A percentile compares a stretch with the other conserved stretches of the same genome.
Conservation (phyloP, 768 basidiomycete genomes). For the Leccinum boreale region DNA sequence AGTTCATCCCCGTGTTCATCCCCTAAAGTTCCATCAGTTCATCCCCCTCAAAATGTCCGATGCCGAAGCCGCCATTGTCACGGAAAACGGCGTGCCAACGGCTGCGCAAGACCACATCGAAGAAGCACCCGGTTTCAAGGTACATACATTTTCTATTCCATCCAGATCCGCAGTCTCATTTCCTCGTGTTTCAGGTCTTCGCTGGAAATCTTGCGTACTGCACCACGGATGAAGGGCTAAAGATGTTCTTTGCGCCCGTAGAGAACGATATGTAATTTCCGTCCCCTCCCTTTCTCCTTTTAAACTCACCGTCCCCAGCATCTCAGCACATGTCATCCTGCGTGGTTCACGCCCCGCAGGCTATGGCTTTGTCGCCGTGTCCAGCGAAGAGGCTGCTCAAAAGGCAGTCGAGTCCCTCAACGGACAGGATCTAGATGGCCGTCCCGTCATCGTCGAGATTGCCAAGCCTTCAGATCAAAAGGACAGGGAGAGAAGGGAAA, state of each 20-base stretch:
- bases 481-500: conserved; percentile 74
- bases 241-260: conserved; percentile 88
- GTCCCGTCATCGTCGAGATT: conserved; percentile 86
- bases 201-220: conserved; percentile 94
- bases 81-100: conserved; percentile 82
- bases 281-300: not conserved
- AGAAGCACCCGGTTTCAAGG: conserved; percentile 81
- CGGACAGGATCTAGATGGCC: conserved; percentile 87
- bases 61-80: conserved; percentile 82
- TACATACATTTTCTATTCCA: conserved; percentile 23
- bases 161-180: conserved; percentile 17
- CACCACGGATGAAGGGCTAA: conserved; percentile 93
- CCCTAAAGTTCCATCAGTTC: conserved; percentile 49
- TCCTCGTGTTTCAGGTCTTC: conserved; percentile 62
- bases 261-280: conserved; percentile 78
- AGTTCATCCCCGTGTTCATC: conserved; percentile 53
- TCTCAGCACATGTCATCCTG: conserved; percentile 82
- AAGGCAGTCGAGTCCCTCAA: conserved; percentile 82
- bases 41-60: conserved; percentile 76
- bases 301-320: conserved; percentile 40
- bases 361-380: conserved; percentile 89
- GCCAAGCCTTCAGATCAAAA: conserved; percentile 91
- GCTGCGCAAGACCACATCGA: conserved; percentile 68
- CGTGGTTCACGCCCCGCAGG: conserved; percentile 85
- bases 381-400: conserved; percentile 77